Conservation (phyloP, 2,329 filamentous ascomycete species). For the Didymella arachidicola region DNA sequence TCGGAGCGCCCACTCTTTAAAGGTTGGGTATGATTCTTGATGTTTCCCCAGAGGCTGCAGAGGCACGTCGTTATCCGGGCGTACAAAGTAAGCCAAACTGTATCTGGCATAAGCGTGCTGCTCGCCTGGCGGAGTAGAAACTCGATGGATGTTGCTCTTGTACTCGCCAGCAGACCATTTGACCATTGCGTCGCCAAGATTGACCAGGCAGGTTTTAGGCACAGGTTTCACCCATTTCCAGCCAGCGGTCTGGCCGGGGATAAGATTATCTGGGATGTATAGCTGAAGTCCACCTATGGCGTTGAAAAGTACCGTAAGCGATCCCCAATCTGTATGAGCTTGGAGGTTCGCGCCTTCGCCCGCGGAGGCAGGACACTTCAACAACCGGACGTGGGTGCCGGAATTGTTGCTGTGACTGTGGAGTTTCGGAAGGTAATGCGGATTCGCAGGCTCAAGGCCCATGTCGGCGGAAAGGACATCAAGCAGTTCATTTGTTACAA, state of each 20-base stretch:
- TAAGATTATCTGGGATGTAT: slow-evolving; percentile 28
- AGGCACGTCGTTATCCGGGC: slow-evolving; percentile 52
- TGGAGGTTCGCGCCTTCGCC: neutral
- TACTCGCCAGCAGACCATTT: slow-evolving; percentile 54
- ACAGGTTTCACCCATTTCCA: slow-evolving; percentile 64
- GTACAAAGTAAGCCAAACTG: slow-evolving; percentile 63
- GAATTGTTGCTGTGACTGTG: too few relatives aligned
- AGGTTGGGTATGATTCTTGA: slow-evolving; percentile 34
- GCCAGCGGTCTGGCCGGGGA: slow-evolving; percentile 5
- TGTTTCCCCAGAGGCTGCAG: slow-evolving; percentile 35
- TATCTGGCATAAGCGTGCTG: slow-evolving; percentile 53
- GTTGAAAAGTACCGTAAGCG: slow-evolving; percentile 64
- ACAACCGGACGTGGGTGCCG: too few relatives aligned
- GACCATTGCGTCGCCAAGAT: slow-evolving; percentile 58
- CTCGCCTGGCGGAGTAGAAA: slow-evolving; percentile 58
- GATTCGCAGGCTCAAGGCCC: too few relatives aligned
- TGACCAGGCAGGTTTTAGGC: slow-evolving; percentile 57
- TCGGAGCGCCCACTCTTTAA: slow-evolving; percentile 55
- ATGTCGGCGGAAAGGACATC: too few relatives aligned
- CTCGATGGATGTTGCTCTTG: slow-evolving; percentile 57
- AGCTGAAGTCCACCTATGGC: slow-evolving; percentile 64
- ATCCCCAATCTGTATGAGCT: slow-evolving; percentile 64
- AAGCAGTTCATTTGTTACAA: too few relatives aligned
- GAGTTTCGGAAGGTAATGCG: too few relatives aligned
- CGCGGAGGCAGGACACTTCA: neutral